Conservation (phyloP, 108 stramenopile species). For the Pelagomonas calceolata region DNA sequence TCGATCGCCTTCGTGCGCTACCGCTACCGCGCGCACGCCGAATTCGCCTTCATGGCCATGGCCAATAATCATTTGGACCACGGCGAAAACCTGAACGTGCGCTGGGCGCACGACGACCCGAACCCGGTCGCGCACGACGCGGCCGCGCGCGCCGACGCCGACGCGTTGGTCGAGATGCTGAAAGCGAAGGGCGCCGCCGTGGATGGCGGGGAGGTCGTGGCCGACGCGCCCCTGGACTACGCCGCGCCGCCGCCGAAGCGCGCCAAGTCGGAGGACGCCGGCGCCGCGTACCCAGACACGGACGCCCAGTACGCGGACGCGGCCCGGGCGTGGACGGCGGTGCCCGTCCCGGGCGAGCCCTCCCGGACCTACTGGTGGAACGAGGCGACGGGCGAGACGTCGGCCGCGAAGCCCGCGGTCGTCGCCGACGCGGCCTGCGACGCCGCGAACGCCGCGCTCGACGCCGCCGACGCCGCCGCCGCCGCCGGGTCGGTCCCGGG, state of each 20-base stretch:
- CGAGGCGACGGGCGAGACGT: not conserved
- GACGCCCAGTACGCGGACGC: conserved; percentile 3
- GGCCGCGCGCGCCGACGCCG: conserved; percentile 26
- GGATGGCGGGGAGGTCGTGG: not conserved
- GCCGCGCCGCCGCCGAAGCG: conserved; percentile 1
- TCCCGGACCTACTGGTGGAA: not conserved
- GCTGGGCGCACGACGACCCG: conserved; percentile 38
- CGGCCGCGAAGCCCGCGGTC: not conserved
- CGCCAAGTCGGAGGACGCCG: not conserved
- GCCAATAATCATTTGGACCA: conserved; percentile 24
- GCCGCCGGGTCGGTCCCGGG: not conserved
- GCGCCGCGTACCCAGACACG: conserved; percentile 16
- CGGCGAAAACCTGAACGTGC: conserved; percentile 26
- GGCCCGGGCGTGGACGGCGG: too few species aligned
- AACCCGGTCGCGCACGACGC: conserved; percentile 41
- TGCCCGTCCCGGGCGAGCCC: too few species aligned
- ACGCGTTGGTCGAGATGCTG: conserved; percentile 22
- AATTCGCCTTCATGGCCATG: conserved; percentile 40
- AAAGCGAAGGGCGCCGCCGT: conserved; percentile 16
- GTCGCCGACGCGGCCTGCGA: not conserved
- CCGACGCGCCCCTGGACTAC: conserved; percentile 5
- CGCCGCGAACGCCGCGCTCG: not conserved
- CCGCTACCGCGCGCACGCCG: conserved; percentile 13
- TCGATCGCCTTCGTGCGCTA: conserved; percentile 35
- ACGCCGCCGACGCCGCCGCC: not conserved